Percentiles rank a stretch among this genome's conserved stretches.
Evolutionary conservation across 192 early-diverging fungal genomes (phyloP).

Genomic region (Coemansia javaensis): DNA sequence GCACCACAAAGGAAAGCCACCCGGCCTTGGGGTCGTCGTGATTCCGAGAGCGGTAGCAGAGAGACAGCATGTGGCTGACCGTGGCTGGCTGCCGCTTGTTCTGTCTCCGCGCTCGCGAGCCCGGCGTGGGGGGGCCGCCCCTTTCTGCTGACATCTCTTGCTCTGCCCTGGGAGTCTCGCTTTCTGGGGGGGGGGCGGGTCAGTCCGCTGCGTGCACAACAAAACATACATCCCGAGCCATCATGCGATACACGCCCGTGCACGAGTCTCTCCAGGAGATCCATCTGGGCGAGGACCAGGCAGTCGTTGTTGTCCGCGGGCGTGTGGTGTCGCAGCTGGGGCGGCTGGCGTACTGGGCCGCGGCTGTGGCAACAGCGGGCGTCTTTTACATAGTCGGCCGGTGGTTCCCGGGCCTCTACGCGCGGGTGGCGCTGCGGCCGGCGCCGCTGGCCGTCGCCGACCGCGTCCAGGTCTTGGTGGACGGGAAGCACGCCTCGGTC

Average conservation of each 20-base stretch:
- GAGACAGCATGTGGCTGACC: too few relatives aligned
- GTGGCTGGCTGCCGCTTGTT: too few relatives aligned
- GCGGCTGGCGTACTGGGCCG: slow-evolving; percentile 11
- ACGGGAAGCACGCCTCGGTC: slow-evolving; percentile 24
- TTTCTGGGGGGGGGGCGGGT: too few relatives aligned
- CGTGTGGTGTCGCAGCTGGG: slow-evolving; percentile 4
- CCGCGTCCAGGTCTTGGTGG: slow-evolving; percentile 6
- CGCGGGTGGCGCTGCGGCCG: slow-evolving; percentile 5
- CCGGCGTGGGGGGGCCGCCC: too few relatives aligned
- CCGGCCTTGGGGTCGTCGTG: too few relatives aligned
- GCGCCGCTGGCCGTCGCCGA: slow-evolving; percentile 3
- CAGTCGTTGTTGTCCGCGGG: slow-evolving; percentile 9
- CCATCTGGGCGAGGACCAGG: slow-evolving; percentile 15
- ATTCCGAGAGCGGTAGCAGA: too few relatives aligned
- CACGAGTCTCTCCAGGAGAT: slow-evolving; percentile 1
- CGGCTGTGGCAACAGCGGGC: slow-evolving; percentile 21
- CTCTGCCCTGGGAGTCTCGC: too few relatives aligned
- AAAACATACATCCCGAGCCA: background rate
- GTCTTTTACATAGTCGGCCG: slow-evolving; percentile 10
- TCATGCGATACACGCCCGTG: background rate
- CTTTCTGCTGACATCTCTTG: too few relatives aligned
- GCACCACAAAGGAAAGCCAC: too few relatives aligned
- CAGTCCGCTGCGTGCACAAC: too few relatives aligned
- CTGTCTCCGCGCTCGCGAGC: too few relatives aligned
- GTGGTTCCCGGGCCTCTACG: slow-evolving; percentile 23